phyloP scores from a whole-genome alignment of 805 yeast species.

The Metschnikowia dekortorum region DNA sequence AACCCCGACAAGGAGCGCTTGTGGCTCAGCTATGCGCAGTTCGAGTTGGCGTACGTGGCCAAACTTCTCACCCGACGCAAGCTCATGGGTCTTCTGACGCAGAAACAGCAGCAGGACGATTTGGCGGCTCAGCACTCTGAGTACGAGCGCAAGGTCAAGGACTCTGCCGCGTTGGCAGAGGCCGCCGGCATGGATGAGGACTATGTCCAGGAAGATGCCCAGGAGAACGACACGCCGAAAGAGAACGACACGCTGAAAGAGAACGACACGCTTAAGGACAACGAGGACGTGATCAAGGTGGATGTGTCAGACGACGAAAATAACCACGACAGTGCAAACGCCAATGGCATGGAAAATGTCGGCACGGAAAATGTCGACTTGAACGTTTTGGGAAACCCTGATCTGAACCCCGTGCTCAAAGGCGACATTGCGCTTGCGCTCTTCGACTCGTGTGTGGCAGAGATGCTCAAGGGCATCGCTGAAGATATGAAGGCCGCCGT shows the following conservation, averaged over 20 bases:
- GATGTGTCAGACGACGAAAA: constrained; percentile 41
- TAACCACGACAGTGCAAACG: constrained; percentile 30
- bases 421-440: constrained; percentile 45
- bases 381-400: constrained; percentile 80
- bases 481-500: constrained; percentile 33
- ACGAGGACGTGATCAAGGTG: constrained; percentile 40
- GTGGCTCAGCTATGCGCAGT: constrained; percentile 83
- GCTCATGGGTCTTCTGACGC: constrained; percentile 73
- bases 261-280: constrained; percentile 25
- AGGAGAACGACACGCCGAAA: constrained; percentile 37
- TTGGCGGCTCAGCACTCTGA: constrained; percentile 28
- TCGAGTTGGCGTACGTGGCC: constrained; percentile 82
- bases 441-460: constrained; percentile 34
- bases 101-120: constrained; percentile 58
- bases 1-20: constrained; percentile 67
- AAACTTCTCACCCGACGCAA: constrained; percentile 80
- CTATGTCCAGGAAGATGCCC: constrained; percentile 39
- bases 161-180: constrained; percentile 20
- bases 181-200: constrained; percentile 20
- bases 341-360: constrained; percentile 67
- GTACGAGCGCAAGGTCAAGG: constrained; percentile 22
- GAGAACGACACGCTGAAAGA: constrained; percentile 20
- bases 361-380: constrained; percentile 79
- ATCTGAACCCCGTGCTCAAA: constrained; percentile 67
- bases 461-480: constrained; percentile 24